phyloP scores from a whole-genome alignment of 106 monocot genomes.

The Xerophyta viscosa region DNA sequence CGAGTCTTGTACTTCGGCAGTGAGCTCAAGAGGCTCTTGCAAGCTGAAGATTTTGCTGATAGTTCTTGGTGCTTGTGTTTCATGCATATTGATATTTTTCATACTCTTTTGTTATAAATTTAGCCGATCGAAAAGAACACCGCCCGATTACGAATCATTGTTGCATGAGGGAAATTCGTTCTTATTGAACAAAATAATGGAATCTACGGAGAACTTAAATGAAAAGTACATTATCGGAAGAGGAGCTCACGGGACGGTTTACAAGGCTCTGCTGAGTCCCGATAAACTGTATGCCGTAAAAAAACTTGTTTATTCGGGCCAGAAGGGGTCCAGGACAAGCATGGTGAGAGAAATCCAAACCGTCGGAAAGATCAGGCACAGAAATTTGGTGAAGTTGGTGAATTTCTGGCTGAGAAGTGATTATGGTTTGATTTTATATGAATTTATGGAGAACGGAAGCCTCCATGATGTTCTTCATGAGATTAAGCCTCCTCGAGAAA shows the following conservation, averaged over 20 bases:
- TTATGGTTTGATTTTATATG: conserved; percentile 59
- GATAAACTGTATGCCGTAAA: conserved; percentile 75
- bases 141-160: conserved; percentile 8
- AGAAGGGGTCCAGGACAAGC: conserved; percentile 31
- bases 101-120: conserved; percentile 11
- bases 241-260: conserved; percentile 87
- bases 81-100: conserved; percentile 33
- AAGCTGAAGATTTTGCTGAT: conserved; percentile 24
- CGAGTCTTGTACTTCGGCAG: conserved; percentile 24
- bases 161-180: conserved; percentile 58
- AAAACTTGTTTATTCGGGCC: conserved; percentile 29
- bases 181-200: conserved; percentile 63
- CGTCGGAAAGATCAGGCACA: conserved; percentile 62
- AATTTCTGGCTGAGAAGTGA: conserved; percentile 50
- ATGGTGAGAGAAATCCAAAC: conserved; percentile 69
- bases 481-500: conserved; percentile 25
- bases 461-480: conserved; percentile 82
- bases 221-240: conserved; percentile 53
- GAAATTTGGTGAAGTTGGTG: conserved; percentile 63
- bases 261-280: conserved; percentile 48
- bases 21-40: conserved; percentile 12
- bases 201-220: conserved; percentile 74
- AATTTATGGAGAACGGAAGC: conserved; percentile 89
- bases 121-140: conserved; percentile 9
- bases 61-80: conserved; percentile 28